These are phyloP conservation scores for Puccinellia tenuiflora DNA, from an alignment of 176 grass and related monocot genomes.

Conservation along the genomic window DNA sequence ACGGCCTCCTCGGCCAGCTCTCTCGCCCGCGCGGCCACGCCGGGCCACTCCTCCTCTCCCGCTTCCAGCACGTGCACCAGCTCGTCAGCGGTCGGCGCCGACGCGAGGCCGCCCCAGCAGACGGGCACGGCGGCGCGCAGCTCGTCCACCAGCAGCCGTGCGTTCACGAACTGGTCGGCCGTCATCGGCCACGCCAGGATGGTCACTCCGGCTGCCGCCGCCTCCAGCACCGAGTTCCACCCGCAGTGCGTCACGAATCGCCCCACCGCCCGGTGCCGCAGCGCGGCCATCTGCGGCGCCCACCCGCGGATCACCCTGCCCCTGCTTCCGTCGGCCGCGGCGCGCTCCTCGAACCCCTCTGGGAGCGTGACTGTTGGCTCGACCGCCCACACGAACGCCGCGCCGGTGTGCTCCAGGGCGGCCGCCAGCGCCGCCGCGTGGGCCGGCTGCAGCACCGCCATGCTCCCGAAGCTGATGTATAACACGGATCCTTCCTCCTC, in stretches of 20 bases:
- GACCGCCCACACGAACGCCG: constrained; percentile 46
- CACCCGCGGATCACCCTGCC: constrained; percentile 53
- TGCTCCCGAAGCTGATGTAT: constrained; percentile 58
- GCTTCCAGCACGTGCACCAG: constrained; percentile 22
- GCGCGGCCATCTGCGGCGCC: constrained; percentile 66
- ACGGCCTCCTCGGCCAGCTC: constrained; percentile 14
- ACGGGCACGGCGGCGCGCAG: constrained; percentile 23
- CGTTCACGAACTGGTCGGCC: constrained; percentile 63
- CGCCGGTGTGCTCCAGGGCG: constrained; percentile 36
- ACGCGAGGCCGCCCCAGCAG: constrained; percentile 34
- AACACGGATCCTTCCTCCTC: constrained; percentile 28
- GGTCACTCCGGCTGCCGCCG: constrained; percentile 56
- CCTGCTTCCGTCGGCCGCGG: neutral
- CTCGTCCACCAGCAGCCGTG: constrained; percentile 44
- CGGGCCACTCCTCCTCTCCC: neutral
- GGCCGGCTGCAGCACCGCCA: constrained; percentile 8
- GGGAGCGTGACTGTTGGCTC: constrained; percentile 5
- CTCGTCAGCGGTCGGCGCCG: constrained; percentile 18
- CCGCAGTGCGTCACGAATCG: constrained; percentile 56
- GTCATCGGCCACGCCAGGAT: constrained; percentile 67
- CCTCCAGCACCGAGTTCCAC: constrained; percentile 43
- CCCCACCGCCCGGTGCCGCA: constrained; percentile 63
- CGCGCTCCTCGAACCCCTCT: constrained; percentile 41
- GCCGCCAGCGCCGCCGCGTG: constrained; percentile 36
- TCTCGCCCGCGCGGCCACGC: neutral